These are phyloP conservation scores for Capsicum pubescens DNA, from an alignment of 257 asterid species.

Conservation along the genomic window DNA sequence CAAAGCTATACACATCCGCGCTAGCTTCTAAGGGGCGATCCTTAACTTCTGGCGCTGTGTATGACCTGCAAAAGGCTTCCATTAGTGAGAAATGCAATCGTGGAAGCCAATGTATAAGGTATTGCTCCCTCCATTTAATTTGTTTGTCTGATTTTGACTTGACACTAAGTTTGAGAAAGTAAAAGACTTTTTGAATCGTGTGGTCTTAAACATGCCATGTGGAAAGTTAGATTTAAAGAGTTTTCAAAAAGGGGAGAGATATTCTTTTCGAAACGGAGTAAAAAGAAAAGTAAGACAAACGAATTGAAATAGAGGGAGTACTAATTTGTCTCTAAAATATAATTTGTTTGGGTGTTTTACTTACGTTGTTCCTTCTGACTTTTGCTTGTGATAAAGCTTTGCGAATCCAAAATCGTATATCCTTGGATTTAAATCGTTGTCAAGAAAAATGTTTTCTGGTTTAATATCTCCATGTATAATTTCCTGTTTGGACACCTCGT, in stretches of 20 bases:
- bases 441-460: constrained; percentile 28
- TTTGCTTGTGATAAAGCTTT: constrained; percentile 20
- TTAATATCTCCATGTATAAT: constrained; percentile 30
- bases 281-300: too few relatives aligned
- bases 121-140: too few relatives aligned
- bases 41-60: background rate
- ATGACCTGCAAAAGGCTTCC: constrained; percentile 28
- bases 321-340: background rate
- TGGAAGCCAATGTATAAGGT: background rate
- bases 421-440: constrained; percentile 25
- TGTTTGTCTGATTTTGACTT: too few relatives aligned
- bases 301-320: too few relatives aligned
- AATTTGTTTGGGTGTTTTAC: background rate
- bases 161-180: too few relatives aligned
- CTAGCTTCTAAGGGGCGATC: background rate
- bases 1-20: constrained; percentile 28
- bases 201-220: too few relatives aligned
- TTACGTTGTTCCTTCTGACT: constrained; percentile 5
- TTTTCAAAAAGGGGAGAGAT: too few relatives aligned
- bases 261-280: too few relatives aligned
- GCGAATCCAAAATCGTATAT: constrained; percentile 33
- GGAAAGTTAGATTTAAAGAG: too few relatives aligned
- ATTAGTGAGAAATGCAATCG: background rate
- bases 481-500: constrained; percentile 6
- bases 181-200: too few relatives aligned